Evolutionary conservation across 192 early-diverging fungal genomes (phyloP).

Genomic region (Entrophospora sp.): DNA sequence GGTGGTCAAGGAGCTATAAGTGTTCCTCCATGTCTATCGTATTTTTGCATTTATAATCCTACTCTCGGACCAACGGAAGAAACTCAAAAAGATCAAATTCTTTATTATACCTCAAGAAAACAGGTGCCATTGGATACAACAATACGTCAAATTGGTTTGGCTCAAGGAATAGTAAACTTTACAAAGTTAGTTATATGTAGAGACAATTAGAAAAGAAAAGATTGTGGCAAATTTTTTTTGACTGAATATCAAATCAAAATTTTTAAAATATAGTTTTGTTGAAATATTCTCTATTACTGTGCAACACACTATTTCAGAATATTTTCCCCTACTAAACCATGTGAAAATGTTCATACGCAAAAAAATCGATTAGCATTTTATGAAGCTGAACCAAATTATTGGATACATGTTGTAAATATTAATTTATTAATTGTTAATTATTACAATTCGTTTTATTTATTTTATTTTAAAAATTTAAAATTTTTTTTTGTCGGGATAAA

Average conservation of each 20-base stretch:
- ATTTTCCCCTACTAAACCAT: slow-evolving; percentile 40
- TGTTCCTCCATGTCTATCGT: slow-evolving; percentile 42
- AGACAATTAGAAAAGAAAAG: neutral
- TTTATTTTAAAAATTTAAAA: neutral
- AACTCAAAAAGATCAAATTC: slow-evolving; percentile 63
- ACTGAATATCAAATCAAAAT: neutral
- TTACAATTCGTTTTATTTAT: neutral
- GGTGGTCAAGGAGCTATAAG: neutral
- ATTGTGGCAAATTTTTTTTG: neutral
- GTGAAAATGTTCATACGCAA: slow-evolving; percentile 53
- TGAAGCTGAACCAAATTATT: slow-evolving; percentile 49
- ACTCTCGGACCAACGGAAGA: slow-evolving; percentile 56
- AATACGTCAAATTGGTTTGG: slow-evolving; percentile 65
- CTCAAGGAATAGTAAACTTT: slow-evolving; percentile 64
- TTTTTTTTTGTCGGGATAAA: neutral
- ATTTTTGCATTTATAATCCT: slow-evolving; percentile 72
- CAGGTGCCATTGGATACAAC: slow-evolving; percentile 66
- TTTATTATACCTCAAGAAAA: slow-evolving; percentile 61
- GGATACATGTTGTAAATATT: slow-evolving; percentile 48
- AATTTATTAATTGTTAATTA: neutral
- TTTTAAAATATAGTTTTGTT: neutral
- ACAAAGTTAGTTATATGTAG: slow-evolving; percentile 35
- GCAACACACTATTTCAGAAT: slow-evolving; percentile 27
- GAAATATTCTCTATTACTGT: neutral
- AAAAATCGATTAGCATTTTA: slow-evolving; percentile 48